Percentiles rank a stretch among this genome's conserved stretches.
Evolutionary conservation across 805 yeast genomes (phyloP).

Genomic region (Pichia nakasei): DNA sequence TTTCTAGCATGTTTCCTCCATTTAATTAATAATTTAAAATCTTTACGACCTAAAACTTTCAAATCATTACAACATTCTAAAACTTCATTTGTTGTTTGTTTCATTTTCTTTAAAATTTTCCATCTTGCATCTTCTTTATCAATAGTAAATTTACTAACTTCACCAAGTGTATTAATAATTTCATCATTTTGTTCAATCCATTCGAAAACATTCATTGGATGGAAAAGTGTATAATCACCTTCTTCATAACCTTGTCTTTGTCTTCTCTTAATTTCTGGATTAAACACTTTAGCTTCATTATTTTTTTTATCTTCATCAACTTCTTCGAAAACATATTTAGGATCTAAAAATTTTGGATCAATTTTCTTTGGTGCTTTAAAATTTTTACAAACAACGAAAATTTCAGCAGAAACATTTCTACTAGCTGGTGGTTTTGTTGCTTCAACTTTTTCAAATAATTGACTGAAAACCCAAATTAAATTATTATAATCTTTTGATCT

Average conservation of each 20-base stretch:
- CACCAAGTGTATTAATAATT: constrained; percentile 76
- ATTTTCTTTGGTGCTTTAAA: constrained; percentile 93
- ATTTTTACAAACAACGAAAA: constrained; percentile 92
- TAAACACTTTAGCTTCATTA: constrained; percentile 86
- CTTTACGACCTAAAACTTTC: constrained; percentile 90
- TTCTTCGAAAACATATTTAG: constrained; percentile 92
- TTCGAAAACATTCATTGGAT: constrained; percentile 66
- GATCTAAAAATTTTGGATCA: constrained; percentile 87
- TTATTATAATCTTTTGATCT: constrained; percentile 98
- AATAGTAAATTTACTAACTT: constrained; percentile 52
- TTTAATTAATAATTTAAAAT: constrained; percentile 72
- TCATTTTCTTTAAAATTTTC: constrained; percentile 61
- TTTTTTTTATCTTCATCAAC: constrained; percentile 64
- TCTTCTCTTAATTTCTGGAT: constrained; percentile 87
- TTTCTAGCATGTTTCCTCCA: constrained; percentile 88
- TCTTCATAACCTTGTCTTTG: constrained; percentile 96
- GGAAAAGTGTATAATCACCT: constrained; percentile 71
- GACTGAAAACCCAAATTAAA: constrained; percentile 95
- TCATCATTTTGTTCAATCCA: constrained; percentile 68
- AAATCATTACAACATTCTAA: constrained; percentile 81
- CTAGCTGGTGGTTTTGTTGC: constrained; percentile 99
- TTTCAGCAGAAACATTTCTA: constrained; percentile 98
- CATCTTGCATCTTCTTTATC: constrained; percentile 64
- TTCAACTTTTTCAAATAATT: constrained; percentile 90
- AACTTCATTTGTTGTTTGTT: constrained; percentile 71